Evolutionary conservation across 768 basidiomycete species (phyloP).

Genomic region (Pleurotus salmoneostramineus): DNA sequence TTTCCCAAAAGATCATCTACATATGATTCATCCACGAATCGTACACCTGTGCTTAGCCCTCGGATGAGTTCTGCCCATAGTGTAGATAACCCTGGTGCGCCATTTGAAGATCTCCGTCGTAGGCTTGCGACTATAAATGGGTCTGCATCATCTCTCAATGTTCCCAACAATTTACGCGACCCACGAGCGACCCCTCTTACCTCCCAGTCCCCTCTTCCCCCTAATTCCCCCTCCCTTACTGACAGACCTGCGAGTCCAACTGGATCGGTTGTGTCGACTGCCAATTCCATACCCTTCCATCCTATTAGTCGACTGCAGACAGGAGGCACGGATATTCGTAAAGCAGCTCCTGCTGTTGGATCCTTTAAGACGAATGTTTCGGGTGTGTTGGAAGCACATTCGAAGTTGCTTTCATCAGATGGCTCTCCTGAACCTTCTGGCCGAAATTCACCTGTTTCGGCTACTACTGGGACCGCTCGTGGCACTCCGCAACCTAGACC

Average conservation of each 20-base stretch:
- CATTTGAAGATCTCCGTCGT: slow-evolving; percentile 76
- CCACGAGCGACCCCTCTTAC: slow-evolving; percentile 29
- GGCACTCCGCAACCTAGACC: slow-evolving; percentile 43
- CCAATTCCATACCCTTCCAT: slow-evolving; percentile 60
- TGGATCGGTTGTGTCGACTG: slow-evolving; percentile 73
- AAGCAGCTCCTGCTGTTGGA: slow-evolving; percentile 87
- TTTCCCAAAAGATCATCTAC: slow-evolving; percentile 31
- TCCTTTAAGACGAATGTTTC: slow-evolving; percentile 81
- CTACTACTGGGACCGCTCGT: slow-evolving; percentile 53
- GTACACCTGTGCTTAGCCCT: slow-evolving; percentile 47
- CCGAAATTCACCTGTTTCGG: slow-evolving; percentile 69
- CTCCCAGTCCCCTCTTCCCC: slow-evolving; percentile 24
- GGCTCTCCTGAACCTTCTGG: slow-evolving; percentile 73
- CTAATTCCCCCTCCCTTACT: slow-evolving; percentile 22
- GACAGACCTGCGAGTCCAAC: slow-evolving; percentile 78
- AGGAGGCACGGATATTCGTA: slow-evolving; percentile 71
- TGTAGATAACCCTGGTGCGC: slow-evolving; percentile 47
- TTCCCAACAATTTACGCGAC: slow-evolving; percentile 40
- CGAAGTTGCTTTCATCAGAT: slow-evolving; percentile 54
- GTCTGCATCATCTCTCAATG: slow-evolving; percentile 60
- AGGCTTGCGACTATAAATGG: slow-evolving; percentile 72
- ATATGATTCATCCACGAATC: slow-evolving; percentile 17
- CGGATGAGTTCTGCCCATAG: slow-evolving; percentile 45
- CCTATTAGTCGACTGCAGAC: slow-evolving; percentile 62
- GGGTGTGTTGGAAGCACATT: slow-evolving; percentile 77